Base-by-base conservation (phyloP, 1,284 basidiomycete species). In the Austropuccinia psidii region DNA sequence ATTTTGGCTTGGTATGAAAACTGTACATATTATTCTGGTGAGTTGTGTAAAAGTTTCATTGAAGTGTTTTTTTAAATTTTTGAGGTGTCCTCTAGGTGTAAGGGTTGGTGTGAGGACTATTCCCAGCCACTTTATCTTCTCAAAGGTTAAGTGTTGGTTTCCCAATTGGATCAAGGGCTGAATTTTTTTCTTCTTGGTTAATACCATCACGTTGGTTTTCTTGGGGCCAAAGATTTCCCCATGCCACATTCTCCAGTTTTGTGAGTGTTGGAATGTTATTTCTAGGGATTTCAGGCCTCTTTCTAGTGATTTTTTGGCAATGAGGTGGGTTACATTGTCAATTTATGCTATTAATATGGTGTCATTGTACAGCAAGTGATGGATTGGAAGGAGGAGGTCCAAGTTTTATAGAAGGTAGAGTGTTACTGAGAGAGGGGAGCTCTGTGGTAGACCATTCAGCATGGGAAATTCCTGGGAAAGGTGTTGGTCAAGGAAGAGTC, bases 291-390 rank as follows among this genome's bases (percentile, higher is more conserved):
- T 2, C 7, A 55, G 27, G 13, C 33, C 47, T 39, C 0, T 19
- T 31, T 27, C 29, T 5, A 29, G 4, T 17, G n/a, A 4, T 43
- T 50, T 61, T 9, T 11, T 19, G 0, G 57, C 58, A 1, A 37
- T 43, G 9, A 72, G 33, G 24, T 61, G 58, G 1, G 54, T 49
- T 11, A 72, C 43, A 21, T 70, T 19, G n/a, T 70, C 55, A 0
- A 70, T 50, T n/a, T 35, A 70, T 1, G 55, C 57, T 17, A 72
- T 11, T 1, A 47, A 61, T 4, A 54, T 29, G 4, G 6, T 6
- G 31, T 61, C 43, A 0, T 13, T 5, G 0, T 55, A 15, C 0
- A 0, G 27, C 29, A 57, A 57, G 2, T 24, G 19, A 33, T 17
- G 21, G 27, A 21, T 1, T 29, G 4, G 7, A 33, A 6, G n/a